Evolutionary conservation across 257 asterid species (phyloP), one percentile per base, ranked within the genome.

Genomic region (Lycium ferocissimum): DNA sequence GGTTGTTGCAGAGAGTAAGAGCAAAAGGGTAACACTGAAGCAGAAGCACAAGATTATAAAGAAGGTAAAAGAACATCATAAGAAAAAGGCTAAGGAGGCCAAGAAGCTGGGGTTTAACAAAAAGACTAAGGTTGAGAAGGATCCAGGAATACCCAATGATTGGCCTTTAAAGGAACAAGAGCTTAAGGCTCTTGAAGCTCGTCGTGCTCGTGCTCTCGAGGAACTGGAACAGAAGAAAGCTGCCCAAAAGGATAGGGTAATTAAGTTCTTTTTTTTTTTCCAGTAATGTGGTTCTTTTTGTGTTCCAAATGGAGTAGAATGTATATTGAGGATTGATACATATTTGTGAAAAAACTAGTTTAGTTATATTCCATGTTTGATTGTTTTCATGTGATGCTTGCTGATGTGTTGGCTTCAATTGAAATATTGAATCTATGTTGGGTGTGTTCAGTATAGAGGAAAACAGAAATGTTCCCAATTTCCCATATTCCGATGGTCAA

Each of bases 131-230:
- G 93, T 85, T 5, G 97, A 96, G 87, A 94, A 96, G 93, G 99
- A 95, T 83, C 98, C 97, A 0, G 99, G 98, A 0, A 94, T 96
- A 57, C 98, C 99, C 56, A 95, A 93, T 88, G 99, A 96, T 40
- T 94, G 95, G 97, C 98, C 99, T 8, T 94, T 95, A 81, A 96
- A 93, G 94, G 98, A 96, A 54, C 91, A 95, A 89, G 98, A 95
- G 89, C 98, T 95, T 85, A 92, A 92, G 87, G 97, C 97, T n/a
- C 97, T 95, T 33, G 97, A 95, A 86, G 91, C 53, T 49, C 95
- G 98, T 62, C 97, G 98, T 20, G 90, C 94, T 71, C 93, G 95
- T 6, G 96, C 91, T 3, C 75, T 91, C 7, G 94, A 95, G 53
- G 98, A 94, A 80, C 84, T 93, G 83, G 97, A 95, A 88, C 97